These are phyloP conservation scores for Lactarius sp. DNA, from an alignment of 768 basidiomycete species.

Conservation along the genomic window DNA sequence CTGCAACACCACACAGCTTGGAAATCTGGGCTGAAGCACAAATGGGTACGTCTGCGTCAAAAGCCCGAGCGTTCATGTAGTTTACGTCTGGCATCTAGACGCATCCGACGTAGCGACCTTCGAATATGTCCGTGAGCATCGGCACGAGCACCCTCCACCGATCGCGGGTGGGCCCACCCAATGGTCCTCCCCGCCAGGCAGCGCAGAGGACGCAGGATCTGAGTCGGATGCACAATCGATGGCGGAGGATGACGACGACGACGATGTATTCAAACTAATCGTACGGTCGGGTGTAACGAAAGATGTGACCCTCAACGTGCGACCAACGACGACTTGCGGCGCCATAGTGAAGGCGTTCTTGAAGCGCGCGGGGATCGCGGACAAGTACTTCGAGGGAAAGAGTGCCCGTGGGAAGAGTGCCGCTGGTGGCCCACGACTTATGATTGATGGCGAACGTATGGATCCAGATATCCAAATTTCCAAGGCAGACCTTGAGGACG, in stretches of 20 bases:
- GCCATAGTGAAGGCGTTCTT: slow-evolving; percentile 73
- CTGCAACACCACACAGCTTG: slow-evolving; percentile 60
- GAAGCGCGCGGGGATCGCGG: slow-evolving; percentile 57
- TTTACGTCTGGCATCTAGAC: slow-evolving; percentile 38
- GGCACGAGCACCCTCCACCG: slow-evolving; percentile 26
- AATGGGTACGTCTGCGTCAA: slow-evolving; percentile 43
- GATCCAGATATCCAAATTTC: slow-evolving; percentile 55
- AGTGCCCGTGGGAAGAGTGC: slow-evolving; percentile 29
- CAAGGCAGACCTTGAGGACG: slow-evolving; percentile 69
- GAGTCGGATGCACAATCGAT: slow-evolving; percentile 26
- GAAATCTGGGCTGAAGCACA: slow-evolving; percentile 65
- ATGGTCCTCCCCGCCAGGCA: slow-evolving; percentile 22
- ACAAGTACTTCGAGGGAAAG: slow-evolving; percentile 44
- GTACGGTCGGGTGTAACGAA: slow-evolving; percentile 55
- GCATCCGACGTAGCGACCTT: slow-evolving; percentile 61
- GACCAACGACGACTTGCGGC: slow-evolving; percentile 69
- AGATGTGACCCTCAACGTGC: slow-evolving; percentile 61
- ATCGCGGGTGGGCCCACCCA: slow-evolving; percentile 17
- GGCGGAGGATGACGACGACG: slow-evolving; percentile 33
- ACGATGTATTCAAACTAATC: slow-evolving; percentile 54
- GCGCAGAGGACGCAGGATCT: slow-evolving; percentile 28
- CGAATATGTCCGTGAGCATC: slow-evolving; percentile 53
- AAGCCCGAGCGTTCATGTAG: not conserved
- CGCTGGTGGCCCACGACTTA: slow-evolving; percentile 44
- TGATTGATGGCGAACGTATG: slow-evolving; percentile 70